Base-by-base conservation (phyloP, 2,329 filamentous ascomycete genomes). In the Neoscytalidium dimidiatum region DNA sequence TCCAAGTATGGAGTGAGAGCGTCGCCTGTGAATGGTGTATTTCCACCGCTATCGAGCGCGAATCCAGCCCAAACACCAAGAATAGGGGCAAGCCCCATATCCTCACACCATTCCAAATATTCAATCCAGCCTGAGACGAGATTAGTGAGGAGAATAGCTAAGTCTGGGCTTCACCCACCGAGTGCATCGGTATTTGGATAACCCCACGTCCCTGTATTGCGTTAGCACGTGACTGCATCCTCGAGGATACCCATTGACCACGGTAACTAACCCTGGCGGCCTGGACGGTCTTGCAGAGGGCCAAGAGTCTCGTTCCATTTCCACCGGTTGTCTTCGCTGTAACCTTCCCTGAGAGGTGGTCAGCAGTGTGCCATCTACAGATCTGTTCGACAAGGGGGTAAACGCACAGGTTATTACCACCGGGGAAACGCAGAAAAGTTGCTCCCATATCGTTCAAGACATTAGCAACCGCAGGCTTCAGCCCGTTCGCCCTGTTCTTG, bases 161-260 rank as follows among this genome's bases (percentile, higher is more conserved):
- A 14, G 5, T 6, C 46, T 8, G 0, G 8, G 33, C 3, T 14
- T 23, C 4, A 41, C 43, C 23, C 43, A 64, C 62, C 88, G 1
- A 90, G 78, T 0, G 86, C 88, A 67, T 89, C 81, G 0, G 86
- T 89, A 69, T 88, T 85, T 48, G 84, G 80, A 71, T 89, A 89
- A 19, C 72, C 74, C 88, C 88, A 90, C 28, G 84, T 81, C 23
- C 81, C 81, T 63, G 61, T 11, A 23, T 5, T 1, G 7, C 17
- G n/a, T 38, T 73, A 76, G 62, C 67, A 33, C 56, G 38, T 53
- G 17, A 67, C 68, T 51, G 69, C 71, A 69, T 73, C 60, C n/a
- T n/a, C n/a, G n/a, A n/a, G n/a, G n/a, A n/a, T n/a, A n/a, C n/a
- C n/a, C n/a, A n/a, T n/a, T n/a, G n/a, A n/a, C n/a, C n/a, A n/a